Percentiles rank a stretch among this genome's conserved stretches.
Conservation (phyloP, 768 basidiomycete species). For the Clitopilus passeckerianus region DNA sequence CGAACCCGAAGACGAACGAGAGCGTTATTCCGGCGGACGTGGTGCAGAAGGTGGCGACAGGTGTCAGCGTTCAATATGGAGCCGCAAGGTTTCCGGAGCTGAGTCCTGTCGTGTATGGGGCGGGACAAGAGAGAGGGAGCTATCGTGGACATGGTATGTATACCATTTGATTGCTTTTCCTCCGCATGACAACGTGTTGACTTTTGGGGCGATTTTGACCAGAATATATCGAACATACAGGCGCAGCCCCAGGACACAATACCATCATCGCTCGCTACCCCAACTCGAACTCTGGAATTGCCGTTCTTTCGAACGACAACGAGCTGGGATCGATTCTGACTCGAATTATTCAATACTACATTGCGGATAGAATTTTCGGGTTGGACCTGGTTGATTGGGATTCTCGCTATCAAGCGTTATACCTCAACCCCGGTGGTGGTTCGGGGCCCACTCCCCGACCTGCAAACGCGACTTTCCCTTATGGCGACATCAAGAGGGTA, state of each 20-base stretch:
- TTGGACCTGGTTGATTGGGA: constrained; percentile 7
- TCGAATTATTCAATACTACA: constrained; percentile 4
- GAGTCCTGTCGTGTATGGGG: constrained; percentile 20
- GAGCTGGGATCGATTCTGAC: constrained; percentile 3
- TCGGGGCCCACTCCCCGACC: background rate
- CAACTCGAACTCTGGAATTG: constrained; percentile 4
- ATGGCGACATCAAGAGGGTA: background rate
- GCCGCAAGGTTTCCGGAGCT: constrained; percentile 15
- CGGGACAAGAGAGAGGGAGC: constrained; percentile 15
- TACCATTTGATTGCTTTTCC: background rate
- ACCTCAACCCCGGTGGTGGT: background rate
- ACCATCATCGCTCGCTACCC: constrained; percentile 11
- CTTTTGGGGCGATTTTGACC: background rate
- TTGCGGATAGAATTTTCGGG: constrained; percentile 9
- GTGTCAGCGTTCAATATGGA: constrained; percentile 12
- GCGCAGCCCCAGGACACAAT: constrained; percentile 17
- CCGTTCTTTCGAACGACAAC: constrained; percentile 11
- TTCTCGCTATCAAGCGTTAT: background rate
- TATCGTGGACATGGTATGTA: constrained; percentile 21
- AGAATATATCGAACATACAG: constrained; percentile 15
- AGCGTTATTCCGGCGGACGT: constrained; percentile 19
- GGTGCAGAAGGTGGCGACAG: constrained; percentile 16
- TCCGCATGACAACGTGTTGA: background rate
- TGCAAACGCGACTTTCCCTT: background rate
- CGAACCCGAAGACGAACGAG: constrained; percentile 14